phyloP scores from a whole-genome alignment of 352 stramenopile species.

The Pythium dissimile region DNA sequence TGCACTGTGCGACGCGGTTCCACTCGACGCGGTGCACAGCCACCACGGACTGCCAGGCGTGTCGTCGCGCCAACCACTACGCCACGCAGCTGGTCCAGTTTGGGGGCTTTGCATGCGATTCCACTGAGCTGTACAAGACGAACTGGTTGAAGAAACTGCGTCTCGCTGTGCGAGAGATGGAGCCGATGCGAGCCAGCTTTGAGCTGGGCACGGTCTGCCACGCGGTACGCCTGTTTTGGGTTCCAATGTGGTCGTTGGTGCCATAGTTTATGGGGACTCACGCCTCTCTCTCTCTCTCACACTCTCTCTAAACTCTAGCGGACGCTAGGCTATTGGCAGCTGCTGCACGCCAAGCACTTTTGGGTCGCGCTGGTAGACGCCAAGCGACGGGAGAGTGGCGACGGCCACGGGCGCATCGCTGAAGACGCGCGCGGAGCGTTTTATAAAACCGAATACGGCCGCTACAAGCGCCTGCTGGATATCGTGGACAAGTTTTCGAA shows the following conservation, averaged over 20 bases:
- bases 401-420: constrained; percentile 45
- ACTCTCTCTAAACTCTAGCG: too few relatives aligned
- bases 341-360: constrained; percentile 80
- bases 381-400: constrained; percentile 39
- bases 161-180: constrained; percentile 25
- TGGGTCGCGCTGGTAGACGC: constrained; percentile 72
- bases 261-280: too few relatives aligned
- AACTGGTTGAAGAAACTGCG: constrained; percentile 69
- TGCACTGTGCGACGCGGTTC: constrained; percentile 41
- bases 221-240: constrained; percentile 45
- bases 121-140: constrained; percentile 54
- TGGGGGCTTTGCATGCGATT: constrained; percentile 56
- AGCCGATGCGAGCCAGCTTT: constrained; percentile 35
- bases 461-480: constrained; percentile 61
- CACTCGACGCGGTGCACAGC: constrained; percentile 28
- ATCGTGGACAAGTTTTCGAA: constrained; percentile 68
- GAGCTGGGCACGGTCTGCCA: constrained; percentile 80
- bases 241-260: not conserved
- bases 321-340: constrained; percentile 70
- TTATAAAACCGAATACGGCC: constrained; percentile 65
- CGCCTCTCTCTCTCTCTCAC: too few relatives aligned
- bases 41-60: constrained; percentile 65
- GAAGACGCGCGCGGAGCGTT: constrained; percentile 37
- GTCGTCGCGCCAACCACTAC: constrained; percentile 63
- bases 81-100: constrained; percentile 57